Base-by-base conservation (phyloP, 257 asterid genomes). In the Rubia yunnanensis region DNA sequence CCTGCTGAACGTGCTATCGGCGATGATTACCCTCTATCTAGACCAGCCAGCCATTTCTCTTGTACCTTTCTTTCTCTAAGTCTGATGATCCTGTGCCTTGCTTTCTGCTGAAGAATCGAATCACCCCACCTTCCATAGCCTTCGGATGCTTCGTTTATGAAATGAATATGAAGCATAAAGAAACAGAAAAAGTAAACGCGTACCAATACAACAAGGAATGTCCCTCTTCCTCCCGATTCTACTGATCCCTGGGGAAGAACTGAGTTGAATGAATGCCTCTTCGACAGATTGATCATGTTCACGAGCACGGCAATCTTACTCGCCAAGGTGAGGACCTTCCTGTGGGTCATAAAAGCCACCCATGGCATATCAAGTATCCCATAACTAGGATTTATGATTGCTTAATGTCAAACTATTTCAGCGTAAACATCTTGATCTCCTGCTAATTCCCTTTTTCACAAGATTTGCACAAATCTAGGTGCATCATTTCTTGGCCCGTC, bases 401-500 rank as follows among this genome's bases (percentile, higher is more conserved):
- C 63, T 65, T 41, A 23, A 55, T 14, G 55, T 56, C 66, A 30
- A 30, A 50, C 53, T 57, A 44, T 34, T 41, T 35, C 74, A n/a
- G 62, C 70, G 66, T 39, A 52, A 38, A 44, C 14, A 38, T 53
- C 39, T 24, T 24, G 8, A 17, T 48, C 10, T 17, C 54, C 52
- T 23, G 48, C 64, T 68, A 17, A 1, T 10, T 28, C 64, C 52
- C 22, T 61, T 50, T 77, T 62, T 82, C 81, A 77, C 72, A 79
- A 69, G 63, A 77, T 77, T 48, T 75, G 74, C 64, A 80, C 83
- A 60, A 35, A 77, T 23, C 68, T 30, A 24, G 85, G 81, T 36
- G 74, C 83, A 70, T 82, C 85, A 57, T 70, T 34, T 60, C 87
- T 82, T 18, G 85, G 87, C 35, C 81, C 83, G 24, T 79, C 83